phyloP scores from a whole-genome alignment of 2,329 filamentous ascomycete species.

The Akanthomyces lecanii region DNA sequence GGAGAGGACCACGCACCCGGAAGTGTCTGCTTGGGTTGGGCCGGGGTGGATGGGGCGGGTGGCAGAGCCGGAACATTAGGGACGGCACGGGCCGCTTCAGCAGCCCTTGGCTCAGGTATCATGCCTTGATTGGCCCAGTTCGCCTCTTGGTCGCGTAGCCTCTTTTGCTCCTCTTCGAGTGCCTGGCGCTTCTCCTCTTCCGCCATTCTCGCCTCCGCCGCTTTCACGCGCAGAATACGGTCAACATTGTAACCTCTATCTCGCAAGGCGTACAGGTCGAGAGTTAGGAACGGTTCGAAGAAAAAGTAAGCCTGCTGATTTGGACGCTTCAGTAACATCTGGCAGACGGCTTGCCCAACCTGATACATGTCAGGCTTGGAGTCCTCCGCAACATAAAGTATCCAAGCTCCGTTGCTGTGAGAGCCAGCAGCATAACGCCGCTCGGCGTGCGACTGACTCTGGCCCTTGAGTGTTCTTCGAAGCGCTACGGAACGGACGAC shows the following conservation, averaged over 20 bases:
- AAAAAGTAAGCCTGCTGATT: slow-evolving; percentile 87
- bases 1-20: slow-evolving; percentile 74
- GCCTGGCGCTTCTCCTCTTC: slow-evolving; percentile 76
- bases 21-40: slow-evolving; percentile 49
- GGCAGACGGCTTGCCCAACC: slow-evolving; percentile 81
- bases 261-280: slow-evolving; percentile 76
- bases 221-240: slow-evolving; percentile 83
- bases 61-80: slow-evolving; percentile 39
- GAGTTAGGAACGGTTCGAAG: slow-evolving; percentile 83
- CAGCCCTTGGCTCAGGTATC: slow-evolving; percentile 22
- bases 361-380: slow-evolving; percentile 79
- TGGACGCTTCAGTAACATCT: slow-evolving; percentile 73
- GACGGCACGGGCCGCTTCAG: slow-evolving; percentile 36
- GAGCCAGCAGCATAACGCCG: slow-evolving; percentile 69
- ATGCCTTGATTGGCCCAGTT: slow-evolving; percentile 36
- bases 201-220: slow-evolving; percentile 79
- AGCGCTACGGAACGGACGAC: slow-evolving; percentile 75
- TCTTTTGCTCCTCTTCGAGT: slow-evolving; percentile 66
- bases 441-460: slow-evolving; percentile 65
- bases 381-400: slow-evolving; percentile 71
- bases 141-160: slow-evolving; percentile 54
- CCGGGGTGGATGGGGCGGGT: slow-evolving; percentile 38
- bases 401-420: slow-evolving; percentile 50
- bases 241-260: slow-evolving; percentile 95
- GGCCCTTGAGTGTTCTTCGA: slow-evolving; percentile 68